Evolutionary conservation across 441 rosid species (phyloP).

Genomic region (Bocquillonia castaneifolia): DNA sequence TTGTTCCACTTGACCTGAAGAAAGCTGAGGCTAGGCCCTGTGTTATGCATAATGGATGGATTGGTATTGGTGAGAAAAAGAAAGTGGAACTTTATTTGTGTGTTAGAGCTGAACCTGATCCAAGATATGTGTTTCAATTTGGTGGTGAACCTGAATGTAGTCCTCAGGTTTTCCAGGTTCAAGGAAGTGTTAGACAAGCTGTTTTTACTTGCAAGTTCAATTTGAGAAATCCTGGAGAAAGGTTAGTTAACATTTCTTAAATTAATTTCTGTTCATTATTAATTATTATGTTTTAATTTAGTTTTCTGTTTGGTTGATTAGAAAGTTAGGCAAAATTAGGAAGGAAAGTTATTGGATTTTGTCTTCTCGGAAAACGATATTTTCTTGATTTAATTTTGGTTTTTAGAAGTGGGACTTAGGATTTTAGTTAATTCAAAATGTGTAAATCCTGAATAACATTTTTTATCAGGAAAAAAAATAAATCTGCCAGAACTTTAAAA

Average conservation of each 20-base stretch:
- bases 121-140: conserved; percentile 57
- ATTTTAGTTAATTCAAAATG: neutral
- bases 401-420: neutral
- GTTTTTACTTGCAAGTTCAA: conserved; percentile 71
- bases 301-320: conserved; percentile 12
- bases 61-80: conserved; percentile 31
- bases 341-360: neutral
- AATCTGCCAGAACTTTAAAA: neutral
- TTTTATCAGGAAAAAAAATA: neutral
- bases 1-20: conserved; percentile 39
- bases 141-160: conserved; percentile 66
- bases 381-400: neutral
- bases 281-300: neutral
- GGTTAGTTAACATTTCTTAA: no score
- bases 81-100: conserved; percentile 32
- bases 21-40: conserved; percentile 34
- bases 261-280: neutral
- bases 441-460: neutral
- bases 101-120: conserved; percentile 54
- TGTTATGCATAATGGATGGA: conserved; percentile 50
- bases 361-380: neutral
- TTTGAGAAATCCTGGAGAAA: conserved; percentile 39
- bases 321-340: conserved; percentile 9
- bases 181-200: conserved; percentile 53
- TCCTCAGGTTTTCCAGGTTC: conserved; percentile 66